These are phyloP conservation scores for Chlorella sorokiniana DNA, from an alignment of 139 green algal genomes.

Conservation along the genomic window DNA sequence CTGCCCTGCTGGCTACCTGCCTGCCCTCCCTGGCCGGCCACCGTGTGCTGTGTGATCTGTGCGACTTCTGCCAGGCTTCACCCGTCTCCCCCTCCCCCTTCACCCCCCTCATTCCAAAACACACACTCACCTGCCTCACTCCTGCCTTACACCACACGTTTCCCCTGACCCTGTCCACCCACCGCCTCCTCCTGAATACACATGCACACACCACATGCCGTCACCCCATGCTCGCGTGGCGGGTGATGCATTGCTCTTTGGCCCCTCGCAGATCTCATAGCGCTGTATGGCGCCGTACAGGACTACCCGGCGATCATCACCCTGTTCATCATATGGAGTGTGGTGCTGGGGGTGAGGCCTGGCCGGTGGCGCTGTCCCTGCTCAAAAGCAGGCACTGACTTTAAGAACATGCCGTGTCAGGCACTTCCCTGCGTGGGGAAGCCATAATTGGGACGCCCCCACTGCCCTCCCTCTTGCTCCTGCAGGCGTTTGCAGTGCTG, in stretches of 20 bases:
- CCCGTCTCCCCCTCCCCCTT: too few species aligned
- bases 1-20: not conserved
- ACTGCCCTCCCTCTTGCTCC: not conserved
- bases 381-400: not conserved
- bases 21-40: too few species aligned
- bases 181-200: too few species aligned
- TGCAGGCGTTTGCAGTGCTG: constrained; percentile 20
- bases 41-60: too few species aligned
- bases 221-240: too few species aligned
- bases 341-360: constrained; percentile 28
- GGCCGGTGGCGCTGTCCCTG: not conserved
- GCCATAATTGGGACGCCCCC: not conserved
- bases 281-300: not conserved
- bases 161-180: not conserved
- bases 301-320: constrained; percentile 14
- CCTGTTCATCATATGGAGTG: constrained; percentile 28
- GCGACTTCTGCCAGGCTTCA: too few species aligned
- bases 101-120: too few species aligned
- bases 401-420: not conserved
- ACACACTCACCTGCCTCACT: too few species aligned
- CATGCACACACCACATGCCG: too few species aligned
- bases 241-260: not conserved
- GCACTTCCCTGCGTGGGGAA: not conserved
- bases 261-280: not conserved
- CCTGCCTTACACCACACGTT: not conserved